Evolutionary conservation across 179 eudicot genomes (phyloP), one percentile per base, ranked within the genome.

Genomic region (Silene noctiflora): DNA sequence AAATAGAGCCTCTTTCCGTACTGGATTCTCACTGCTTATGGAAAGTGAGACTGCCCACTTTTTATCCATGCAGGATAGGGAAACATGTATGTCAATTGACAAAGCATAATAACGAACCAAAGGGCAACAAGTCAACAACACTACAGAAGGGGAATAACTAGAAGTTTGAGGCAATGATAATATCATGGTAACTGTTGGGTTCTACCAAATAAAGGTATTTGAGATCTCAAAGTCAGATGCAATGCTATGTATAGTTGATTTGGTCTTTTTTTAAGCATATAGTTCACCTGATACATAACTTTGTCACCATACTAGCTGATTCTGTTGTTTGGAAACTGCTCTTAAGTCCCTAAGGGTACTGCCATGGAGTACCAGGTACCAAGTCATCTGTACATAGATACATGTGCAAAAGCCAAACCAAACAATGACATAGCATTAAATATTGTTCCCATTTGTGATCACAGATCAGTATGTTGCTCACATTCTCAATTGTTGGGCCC

Each of bases 11-110:
- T 72, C 31, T 58, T 64, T 61, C 72, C 66, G 64, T 66, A 65
- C 67, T 67, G 72, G 81, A 64, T 76, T 78, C 77, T 65, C 58
- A 42, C 20, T 19, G 10, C 61, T 82, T 29, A 29, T 81, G 61
- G 73, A 76, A 53, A 35, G 42, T 80, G 79, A 76, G 67, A 56
- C 73, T 6, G 74, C 27, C 20, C 74, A 67, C 58, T 79, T 72
- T 65, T 44, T 51, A 59, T 71, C 65, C 71, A 33, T 75, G 42
- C 62, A 58, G 22, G 69, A 69, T 62, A 67, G 71, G 67, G 74
- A 75, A 75, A 64, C 33, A 58, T 71, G 69, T 62, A 64, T 46
- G 76, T 66, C 75, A 71, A 71, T 61, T 55, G 63, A 53, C 75
- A 56, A 17, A 61, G 64, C 13, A 71, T 14, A 61, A 55, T 27